phyloP scores from a whole-genome alignment of 257 asterid genomes.

The Rhazya stricta region DNA sequence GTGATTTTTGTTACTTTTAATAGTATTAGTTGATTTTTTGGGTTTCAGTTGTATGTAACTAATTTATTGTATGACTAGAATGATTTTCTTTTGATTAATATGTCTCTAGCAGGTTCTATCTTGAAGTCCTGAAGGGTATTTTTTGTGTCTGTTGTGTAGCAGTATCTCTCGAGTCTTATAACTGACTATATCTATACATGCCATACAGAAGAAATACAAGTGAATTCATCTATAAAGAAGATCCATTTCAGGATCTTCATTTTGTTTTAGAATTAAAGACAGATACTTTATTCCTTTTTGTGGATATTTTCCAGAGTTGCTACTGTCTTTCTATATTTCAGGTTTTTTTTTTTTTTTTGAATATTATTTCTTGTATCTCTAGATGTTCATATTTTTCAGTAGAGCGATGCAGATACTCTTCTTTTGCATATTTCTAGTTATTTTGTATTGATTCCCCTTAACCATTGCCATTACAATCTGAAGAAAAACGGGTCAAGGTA shows the following conservation, averaged over 20 bases:
- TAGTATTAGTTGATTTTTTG: background rate
- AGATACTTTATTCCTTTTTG: too few relatives aligned
- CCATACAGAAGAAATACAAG: background rate
- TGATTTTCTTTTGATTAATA: too few relatives aligned
- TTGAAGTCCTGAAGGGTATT: background rate
- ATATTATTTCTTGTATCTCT: background rate
- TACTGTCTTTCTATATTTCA: background rate
- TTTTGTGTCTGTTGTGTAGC: background rate
- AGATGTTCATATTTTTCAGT: background rate
- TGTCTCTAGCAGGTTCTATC: background rate
- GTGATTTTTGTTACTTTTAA: too few relatives aligned
- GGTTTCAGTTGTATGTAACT: background rate
- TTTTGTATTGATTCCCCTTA: background rate
- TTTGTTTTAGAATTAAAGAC: too few relatives aligned
- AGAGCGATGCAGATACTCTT: background rate
- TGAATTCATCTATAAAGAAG: background rate
- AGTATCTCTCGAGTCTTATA: background rate
- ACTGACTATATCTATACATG: background rate
- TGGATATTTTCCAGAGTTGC: background rate
- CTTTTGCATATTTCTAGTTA: too few relatives aligned
- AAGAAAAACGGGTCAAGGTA: background rate
- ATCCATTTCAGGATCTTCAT: too few relatives aligned
- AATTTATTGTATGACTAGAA: background rate
- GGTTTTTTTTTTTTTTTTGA: too few relatives aligned
- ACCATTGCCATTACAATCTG: too few relatives aligned